Conservation (phyloP, 2,329 filamentous ascomycete genomes). For the Gaeumannomyces tritici region DNA sequence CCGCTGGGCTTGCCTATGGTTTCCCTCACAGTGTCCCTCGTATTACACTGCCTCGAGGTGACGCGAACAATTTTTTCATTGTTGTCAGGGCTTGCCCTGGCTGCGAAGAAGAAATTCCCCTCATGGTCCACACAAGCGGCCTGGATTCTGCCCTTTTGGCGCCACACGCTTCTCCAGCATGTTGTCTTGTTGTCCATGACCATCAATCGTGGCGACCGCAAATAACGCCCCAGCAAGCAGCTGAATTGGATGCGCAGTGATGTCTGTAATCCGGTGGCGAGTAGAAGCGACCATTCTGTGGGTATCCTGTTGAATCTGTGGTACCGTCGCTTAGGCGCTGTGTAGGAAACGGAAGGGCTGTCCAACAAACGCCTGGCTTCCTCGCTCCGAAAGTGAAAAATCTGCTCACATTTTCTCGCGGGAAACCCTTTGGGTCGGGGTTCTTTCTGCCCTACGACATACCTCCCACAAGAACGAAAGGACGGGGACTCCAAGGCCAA, state of each 20-base stretch:
- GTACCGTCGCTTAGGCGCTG: neutral
- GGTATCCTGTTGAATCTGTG: neutral
- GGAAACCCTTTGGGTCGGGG: neutral
- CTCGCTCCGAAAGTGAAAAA: neutral
- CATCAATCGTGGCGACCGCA: too few species aligned
- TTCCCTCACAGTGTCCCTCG: slow-evolving; percentile 58
- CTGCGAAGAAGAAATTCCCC: slow-evolving; percentile 40
- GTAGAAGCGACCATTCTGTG: neutral
- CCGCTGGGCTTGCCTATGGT: slow-evolving; percentile 66
- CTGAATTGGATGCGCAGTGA: too few species aligned
- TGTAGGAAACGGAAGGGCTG: neutral
- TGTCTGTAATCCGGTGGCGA: too few species aligned
- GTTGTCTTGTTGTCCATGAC: too few species aligned
- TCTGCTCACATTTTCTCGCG: neutral
- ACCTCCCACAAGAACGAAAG: neutral
- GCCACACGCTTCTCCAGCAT: too few species aligned
- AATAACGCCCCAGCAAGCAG: too few species aligned
- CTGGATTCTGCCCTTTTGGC: too few species aligned
- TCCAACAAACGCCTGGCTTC: neutral
- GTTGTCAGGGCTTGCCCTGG: slow-evolving; percentile 37
- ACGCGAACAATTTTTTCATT: slow-evolving; percentile 59
- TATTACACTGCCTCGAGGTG: slow-evolving; percentile 65
- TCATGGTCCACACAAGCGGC: too few species aligned
- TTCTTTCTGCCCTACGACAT: neutral
- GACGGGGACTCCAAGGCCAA: neutral